phyloP scores from a whole-genome alignment of 306 rosid genomes.

The Carpinus viminea region DNA sequence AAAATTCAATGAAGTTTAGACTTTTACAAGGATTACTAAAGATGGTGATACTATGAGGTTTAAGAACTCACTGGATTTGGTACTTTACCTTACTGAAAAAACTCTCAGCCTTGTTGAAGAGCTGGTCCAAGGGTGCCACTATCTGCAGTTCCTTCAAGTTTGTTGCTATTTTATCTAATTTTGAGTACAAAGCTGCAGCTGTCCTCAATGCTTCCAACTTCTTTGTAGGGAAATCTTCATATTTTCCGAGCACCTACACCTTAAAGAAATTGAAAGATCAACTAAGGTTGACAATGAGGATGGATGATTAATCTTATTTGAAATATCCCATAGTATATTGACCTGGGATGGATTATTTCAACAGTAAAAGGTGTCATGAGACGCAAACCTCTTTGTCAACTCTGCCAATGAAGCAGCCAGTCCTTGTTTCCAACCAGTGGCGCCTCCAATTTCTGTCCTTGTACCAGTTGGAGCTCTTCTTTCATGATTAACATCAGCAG shows the following conservation, averaged over 20 bases:
- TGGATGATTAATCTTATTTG: background rate
- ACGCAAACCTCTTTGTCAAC: slow-evolving; percentile 34
- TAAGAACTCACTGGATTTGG: background rate
- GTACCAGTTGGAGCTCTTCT: background rate
- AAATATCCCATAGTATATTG: background rate
- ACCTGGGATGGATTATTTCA: slow-evolving; percentile 25
- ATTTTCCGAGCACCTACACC: slow-evolving; percentile 3
- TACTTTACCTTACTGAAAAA: background rate
- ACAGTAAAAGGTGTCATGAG: background rate
- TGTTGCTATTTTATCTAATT: slow-evolving; percentile 18
- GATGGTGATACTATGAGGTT: background rate
- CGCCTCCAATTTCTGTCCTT: background rate
- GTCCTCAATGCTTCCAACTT: slow-evolving; percentile 42
- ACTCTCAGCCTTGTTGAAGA: background rate
- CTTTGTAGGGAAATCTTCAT: slow-evolving; percentile 27
- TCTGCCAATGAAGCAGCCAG: slow-evolving; percentile 42
- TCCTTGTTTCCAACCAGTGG: slow-evolving; percentile 25
- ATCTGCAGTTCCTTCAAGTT: background rate
- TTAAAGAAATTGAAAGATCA: background rate
- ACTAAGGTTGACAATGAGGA: background rate
- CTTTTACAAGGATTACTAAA: background rate
- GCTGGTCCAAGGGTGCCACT: slow-evolving; percentile 1
- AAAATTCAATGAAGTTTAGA: background rate
- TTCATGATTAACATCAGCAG: background rate
- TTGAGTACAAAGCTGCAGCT: slow-evolving; percentile 36